Evolutionary conservation across 1,139 yeast genomes (phyloP).

Genomic region (Yamadazyma epiphylla): DNA sequence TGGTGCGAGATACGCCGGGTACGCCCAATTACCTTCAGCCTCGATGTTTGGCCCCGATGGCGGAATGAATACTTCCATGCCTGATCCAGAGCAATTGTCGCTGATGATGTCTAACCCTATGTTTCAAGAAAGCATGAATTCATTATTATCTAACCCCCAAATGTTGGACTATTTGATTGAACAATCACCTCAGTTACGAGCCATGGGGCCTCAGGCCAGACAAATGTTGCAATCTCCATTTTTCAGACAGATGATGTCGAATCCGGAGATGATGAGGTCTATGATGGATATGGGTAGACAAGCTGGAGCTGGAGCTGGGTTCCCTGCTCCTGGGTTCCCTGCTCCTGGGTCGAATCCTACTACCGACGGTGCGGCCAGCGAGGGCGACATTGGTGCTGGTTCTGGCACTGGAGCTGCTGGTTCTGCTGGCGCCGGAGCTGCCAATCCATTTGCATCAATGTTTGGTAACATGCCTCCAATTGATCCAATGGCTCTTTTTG

Average conservation of each 20-base stretch:
- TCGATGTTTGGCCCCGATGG: slow-evolving; percentile 95
- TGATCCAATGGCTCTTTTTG: slow-evolving; percentile 46
- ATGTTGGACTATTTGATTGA: slow-evolving; percentile 81
- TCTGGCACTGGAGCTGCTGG: slow-evolving; percentile 9
- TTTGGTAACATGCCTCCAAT: slow-evolving; percentile 37
- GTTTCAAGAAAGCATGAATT: slow-evolving; percentile 76
- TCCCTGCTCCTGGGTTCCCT: slow-evolving; percentile 38
- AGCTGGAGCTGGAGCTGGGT: slow-evolving; percentile 34
- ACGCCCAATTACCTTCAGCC: slow-evolving; percentile 80
- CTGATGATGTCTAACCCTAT: slow-evolving; percentile 77
- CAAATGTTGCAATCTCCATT: slow-evolving; percentile 81
- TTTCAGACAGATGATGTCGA: slow-evolving; percentile 79
- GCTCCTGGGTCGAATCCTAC: slow-evolving; percentile 52
- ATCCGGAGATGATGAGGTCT: slow-evolving; percentile 79
- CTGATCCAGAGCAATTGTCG: slow-evolving; percentile 70
- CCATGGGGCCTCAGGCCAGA: slow-evolving; percentile 88
- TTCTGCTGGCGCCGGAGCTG: slow-evolving; percentile 23
- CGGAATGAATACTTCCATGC: slow-evolving; percentile 67
- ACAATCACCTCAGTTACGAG: slow-evolving; percentile 78
- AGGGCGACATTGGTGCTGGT: slow-evolving; percentile 12
- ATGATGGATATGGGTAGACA: slow-evolving; percentile 70
- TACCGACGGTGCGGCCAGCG: slow-evolving; percentile 24
- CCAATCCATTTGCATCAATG: slow-evolving; percentile 52
- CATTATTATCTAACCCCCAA: slow-evolving; percentile 73
- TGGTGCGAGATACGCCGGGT: slow-evolving; percentile 95